These are phyloP conservation scores for Neurospora pannonica DNA, from an alignment of 495 filamentous ascomycete species.

Conservation along the genomic window DNA sequence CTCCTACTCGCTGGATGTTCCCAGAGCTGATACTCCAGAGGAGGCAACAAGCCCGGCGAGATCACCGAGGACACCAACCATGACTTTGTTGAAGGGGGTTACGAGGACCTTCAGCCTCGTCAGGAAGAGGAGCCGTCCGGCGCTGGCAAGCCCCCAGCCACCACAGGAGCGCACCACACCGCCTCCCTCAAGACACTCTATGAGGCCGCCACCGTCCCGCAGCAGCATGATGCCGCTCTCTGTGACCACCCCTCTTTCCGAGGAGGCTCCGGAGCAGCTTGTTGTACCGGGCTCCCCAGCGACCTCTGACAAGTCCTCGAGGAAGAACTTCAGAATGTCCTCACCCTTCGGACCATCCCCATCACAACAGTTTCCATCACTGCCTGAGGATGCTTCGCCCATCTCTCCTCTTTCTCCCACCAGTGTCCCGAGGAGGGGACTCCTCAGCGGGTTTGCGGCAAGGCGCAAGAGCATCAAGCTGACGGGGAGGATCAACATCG, in stretches of 20 bases:
- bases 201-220: neutral
- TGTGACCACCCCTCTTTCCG: neutral
- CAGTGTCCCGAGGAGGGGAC: conserved; percentile 20
- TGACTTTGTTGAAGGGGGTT: conserved; percentile 30
- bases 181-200: neutral
- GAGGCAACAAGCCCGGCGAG: conserved; percentile 12
- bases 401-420: neutral
- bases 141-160: conserved; percentile 18
- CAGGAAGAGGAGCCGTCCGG: conserved; percentile 36
- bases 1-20: conserved; percentile 25
- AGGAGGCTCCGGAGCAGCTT: neutral
- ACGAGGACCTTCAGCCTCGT: conserved; percentile 36
- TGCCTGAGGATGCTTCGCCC: neutral
- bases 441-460: conserved; percentile 32
- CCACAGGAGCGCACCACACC: neutral
- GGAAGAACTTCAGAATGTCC: neutral
- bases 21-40: conserved; percentile 12
- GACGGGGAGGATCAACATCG: conserved; percentile 11
- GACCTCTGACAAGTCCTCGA: neutral
- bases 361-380: neutral
- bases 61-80: conserved; percentile 30
- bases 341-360: neutral
- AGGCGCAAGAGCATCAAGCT: conserved; percentile 32
- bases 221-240: neutral
- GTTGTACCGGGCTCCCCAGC: neutral